phyloP scores from a whole-genome alignment of 176 grass and related monocot species.

The Oryza meridionalis region DNA sequence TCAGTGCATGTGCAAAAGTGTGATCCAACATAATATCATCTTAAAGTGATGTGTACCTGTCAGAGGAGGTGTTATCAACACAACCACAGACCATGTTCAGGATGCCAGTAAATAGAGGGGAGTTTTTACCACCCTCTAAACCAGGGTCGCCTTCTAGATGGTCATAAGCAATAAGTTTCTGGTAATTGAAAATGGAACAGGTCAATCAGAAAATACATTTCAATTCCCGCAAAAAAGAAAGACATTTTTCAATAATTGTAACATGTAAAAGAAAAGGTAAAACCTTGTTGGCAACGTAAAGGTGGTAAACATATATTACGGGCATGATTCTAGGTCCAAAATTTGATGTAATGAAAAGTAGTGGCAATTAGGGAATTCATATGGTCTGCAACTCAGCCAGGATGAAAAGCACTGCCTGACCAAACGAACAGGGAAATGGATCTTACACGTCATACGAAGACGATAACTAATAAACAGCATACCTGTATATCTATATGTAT shows the following conservation, averaged over 20 bases:
- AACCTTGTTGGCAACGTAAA: constrained; percentile 26
- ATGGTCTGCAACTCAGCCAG: constrained; percentile 17
- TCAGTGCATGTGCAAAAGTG: constrained; percentile 43
- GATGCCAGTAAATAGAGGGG: constrained; percentile 83
- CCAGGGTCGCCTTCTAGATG: constrained; percentile 99
- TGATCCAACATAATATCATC: constrained; percentile 18
- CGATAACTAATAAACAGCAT: neutral
- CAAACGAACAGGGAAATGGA: neutral
- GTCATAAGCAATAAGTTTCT: constrained; percentile 99
- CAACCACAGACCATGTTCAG: constrained; percentile 87
- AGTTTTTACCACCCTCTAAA: constrained; percentile 92
- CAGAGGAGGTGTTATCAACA: constrained; percentile 93
- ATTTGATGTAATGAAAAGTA: neutral
- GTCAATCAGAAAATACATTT: constrained; percentile 38
- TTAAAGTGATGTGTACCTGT: constrained; percentile 67
- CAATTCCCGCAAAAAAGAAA: too few relatives aligned
- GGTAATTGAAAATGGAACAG: constrained; percentile 53
- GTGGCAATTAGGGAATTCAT: constrained; percentile 9
- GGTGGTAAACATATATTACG: constrained; percentile 20
- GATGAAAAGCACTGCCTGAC: constrained; percentile 26
- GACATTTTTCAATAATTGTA: neutral
- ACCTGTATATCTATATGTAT: neutral
- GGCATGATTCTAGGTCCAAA: constrained; percentile 5
- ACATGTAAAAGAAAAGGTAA: constrained; percentile 31
- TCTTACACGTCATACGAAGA: neutral